phyloP scores from a whole-genome alignment of 2,329 filamentous ascomycete genomes.

The Erysiphe neolycopersici region DNA sequence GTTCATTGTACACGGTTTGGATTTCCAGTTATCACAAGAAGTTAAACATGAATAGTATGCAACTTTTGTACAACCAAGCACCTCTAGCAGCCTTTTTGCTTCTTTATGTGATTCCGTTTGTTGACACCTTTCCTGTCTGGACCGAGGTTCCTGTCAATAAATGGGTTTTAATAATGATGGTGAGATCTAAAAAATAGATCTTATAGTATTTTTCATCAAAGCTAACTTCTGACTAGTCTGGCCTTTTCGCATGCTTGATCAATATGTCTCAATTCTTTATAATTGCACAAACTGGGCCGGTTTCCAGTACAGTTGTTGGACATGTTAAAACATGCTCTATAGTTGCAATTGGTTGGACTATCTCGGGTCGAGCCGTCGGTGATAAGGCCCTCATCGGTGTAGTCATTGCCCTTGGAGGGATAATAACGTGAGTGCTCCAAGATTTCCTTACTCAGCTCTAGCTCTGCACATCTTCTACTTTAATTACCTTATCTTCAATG shows the following conservation, averaged over 20 bases:
- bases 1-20: constrained; percentile 42
- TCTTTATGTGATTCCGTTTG: constrained; percentile 37
- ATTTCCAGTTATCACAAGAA: constrained; percentile 38
- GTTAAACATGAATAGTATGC: constrained; percentile 39
- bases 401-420: constrained; percentile 27
- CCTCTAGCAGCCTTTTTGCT: constrained; percentile 34
- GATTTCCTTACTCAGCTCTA: neutral
- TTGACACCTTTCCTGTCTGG: constrained; percentile 34
- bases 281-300: constrained; percentile 31
- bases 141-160: constrained; percentile 21
- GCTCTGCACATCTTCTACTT: neutral
- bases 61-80: constrained; percentile 41
- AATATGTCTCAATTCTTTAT: constrained; percentile 39
- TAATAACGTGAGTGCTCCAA: constrained; percentile 22
- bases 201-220: constrained; percentile 2
- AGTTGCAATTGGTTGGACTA: constrained; percentile 33
- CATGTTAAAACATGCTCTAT: constrained; percentile 40
- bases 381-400: constrained; percentile 29
- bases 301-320: constrained; percentile 37
- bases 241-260: constrained; percentile 34
- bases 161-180: constrained; percentile 32
- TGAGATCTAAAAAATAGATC: constrained; percentile 13
- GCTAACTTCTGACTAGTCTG: constrained; percentile 22
- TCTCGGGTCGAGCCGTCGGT: constrained; percentile 25
- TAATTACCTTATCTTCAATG: neutral